phyloP scores from a whole-genome alignment of 441 rosid species.

The Arabidopsis hybrid region DNA sequence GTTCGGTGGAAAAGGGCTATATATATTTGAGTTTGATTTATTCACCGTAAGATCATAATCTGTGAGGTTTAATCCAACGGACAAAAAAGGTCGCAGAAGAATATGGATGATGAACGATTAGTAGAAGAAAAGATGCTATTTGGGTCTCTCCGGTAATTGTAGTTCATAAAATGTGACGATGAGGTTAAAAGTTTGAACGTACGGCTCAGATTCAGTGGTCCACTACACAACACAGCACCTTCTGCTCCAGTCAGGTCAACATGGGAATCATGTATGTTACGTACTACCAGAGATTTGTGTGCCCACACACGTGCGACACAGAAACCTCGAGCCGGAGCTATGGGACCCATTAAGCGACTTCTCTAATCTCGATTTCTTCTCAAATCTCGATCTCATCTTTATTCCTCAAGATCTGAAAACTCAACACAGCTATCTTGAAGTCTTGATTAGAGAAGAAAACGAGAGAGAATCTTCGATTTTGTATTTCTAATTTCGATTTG shows the following conservation, averaged over 20 bases:
- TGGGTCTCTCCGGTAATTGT: constrained; percentile 21
- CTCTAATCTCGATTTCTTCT: too few relatives aligned
- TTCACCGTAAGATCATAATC: constrained; percentile 32
- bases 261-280: constrained; percentile 37
- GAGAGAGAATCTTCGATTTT: too few relatives aligned
- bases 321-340: constrained; percentile 23
- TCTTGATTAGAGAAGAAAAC: too few relatives aligned
- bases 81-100: constrained; percentile 14
- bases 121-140: constrained; percentile 19
- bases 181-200: constrained; percentile 20
- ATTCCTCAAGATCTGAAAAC: too few relatives aligned
- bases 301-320: constrained; percentile 34
- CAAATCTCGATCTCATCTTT: too few relatives aligned
- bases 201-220: constrained; percentile 40
- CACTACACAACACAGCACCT: constrained; percentile 25
- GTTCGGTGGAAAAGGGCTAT: constrained; percentile 32
- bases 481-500: too few relatives aligned
- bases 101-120: not conserved
- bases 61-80: constrained; percentile 30
- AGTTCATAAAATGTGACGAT: constrained; percentile 26
- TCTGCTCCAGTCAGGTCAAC: constrained; percentile 40
- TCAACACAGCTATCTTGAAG: too few relatives aligned
- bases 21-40: constrained; percentile 4
- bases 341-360: constrained; percentile 25
- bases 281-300: constrained; percentile 29